Base-by-base conservation (phyloP, 148 eudicot species). In the Gaultheria prostrata region DNA sequence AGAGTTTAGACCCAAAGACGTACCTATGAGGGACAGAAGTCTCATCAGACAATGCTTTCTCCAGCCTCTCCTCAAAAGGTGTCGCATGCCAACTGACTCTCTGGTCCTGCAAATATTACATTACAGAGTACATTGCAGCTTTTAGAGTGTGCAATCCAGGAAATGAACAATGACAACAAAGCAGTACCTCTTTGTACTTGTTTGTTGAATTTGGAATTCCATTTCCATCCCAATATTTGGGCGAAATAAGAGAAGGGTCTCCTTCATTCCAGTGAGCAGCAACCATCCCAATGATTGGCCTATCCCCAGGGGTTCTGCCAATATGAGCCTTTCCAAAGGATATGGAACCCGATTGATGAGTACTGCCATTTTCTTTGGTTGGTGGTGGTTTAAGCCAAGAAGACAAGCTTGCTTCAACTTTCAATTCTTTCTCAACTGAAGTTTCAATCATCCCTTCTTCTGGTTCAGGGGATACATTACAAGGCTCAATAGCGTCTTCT, bases 141-240 rank as follows among this genome's bases (percentile, higher is more conserved):
- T 65, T 5, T 59, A 3, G 26, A 14, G 20, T 20, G 15, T 24
- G 35, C 53, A 77, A 6, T 10, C 56, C 46, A 85, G 70, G 43
- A 76, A 24, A 39, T 18, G 26, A 45, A 83, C 24, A 4, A 8
- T 39, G 17, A 17, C 35, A 67, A 81, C 33, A 26, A 80, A 20
- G 71, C 75, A 18, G n/a, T 76, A 93, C 99, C 99, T 97, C 98
- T 89, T 95, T 95, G 87, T 97, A 97, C 85, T 97, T 97, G 69
- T 90, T 90, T 13, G 98, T 97, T 76, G 99, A 92, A 87, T 95
- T 97, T 28, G 98, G 98, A 80, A 97, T 97, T 59, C 99, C 99
- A 87, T 95, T 97, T n/a, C 95, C 99, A 91, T 91, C 97, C 92
- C 95, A 93, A 86, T 84, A 85, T 82, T 90, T 92, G 43, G 93